Evolutionary conservation across 805 yeast species (phyloP).

Genomic region (Candida yuanshanica): DNA sequence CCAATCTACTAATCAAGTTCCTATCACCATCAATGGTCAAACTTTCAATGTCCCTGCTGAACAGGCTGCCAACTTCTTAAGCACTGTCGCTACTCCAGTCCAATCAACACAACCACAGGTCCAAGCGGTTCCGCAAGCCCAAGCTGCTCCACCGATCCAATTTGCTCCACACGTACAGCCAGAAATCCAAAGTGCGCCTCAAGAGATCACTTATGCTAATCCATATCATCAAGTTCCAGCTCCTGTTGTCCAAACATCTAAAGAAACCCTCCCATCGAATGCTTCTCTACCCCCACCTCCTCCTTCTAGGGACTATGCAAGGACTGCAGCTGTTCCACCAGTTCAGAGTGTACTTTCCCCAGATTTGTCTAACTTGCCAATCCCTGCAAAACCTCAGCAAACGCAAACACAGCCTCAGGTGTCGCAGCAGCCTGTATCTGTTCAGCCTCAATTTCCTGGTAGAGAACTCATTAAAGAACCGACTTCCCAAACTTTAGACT

Average conservation of each 20-base stretch:
- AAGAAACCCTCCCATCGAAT: neutral
- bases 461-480: neutral
- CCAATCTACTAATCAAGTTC: constrained; percentile 3
- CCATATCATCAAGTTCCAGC: constrained; percentile 15
- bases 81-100: neutral
- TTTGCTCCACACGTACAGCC: constrained; percentile 1
- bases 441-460: neutral
- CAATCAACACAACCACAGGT: neutral
- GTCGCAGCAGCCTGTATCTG: neutral
- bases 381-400: constrained; percentile 9
- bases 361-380: constrained; percentile 15
- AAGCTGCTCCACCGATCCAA: constrained; percentile 1
- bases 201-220: constrained; percentile 9
- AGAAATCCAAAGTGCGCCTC: constrained; percentile 4
- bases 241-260: constrained; percentile 1
- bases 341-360: constrained; percentile 9
- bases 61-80: neutral
- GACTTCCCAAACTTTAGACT: neutral
- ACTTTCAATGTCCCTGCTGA: constrained; percentile 5
- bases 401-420: neutral
- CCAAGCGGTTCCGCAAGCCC: neutral
- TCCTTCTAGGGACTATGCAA: constrained; percentile 1
- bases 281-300: constrained; percentile 3
- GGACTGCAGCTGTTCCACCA: constrained; percentile 9
- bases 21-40: constrained; percentile 2